Evolutionary conservation across 164 flowering plant genomes (phyloP).

Genomic region (Tetracentron sinense): DNA sequence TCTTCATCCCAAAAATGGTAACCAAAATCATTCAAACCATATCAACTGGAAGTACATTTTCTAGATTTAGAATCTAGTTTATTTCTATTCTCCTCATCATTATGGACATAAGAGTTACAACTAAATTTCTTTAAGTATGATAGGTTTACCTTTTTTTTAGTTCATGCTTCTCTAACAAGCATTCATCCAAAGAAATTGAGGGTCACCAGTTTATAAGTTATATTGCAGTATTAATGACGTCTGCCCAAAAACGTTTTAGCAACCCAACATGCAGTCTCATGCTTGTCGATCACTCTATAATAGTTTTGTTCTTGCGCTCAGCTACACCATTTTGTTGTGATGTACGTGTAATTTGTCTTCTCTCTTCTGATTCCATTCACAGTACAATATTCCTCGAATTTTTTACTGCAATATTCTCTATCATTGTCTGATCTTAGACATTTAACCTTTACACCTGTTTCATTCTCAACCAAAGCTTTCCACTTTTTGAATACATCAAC

Average conservation of each 20-base stretch:
- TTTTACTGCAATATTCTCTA: neutral
- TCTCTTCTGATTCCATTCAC: neutral
- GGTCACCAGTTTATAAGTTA: constrained; percentile 1
- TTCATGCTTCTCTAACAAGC: too few relatives aligned
- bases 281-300: constrained; percentile 2
- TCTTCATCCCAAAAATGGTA: constrained; percentile 1
- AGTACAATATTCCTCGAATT: neutral
- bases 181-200: too few relatives aligned
- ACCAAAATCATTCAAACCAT: neutral
- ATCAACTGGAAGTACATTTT: neutral
- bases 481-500: neutral
- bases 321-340: constrained; percentile 13
- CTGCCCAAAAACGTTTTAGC: neutral
- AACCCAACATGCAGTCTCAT: neutral
- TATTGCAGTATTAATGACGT: neutral
- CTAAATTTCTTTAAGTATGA: neutral
- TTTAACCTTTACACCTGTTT: neutral
- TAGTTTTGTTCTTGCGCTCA: constrained; percentile 12
- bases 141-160: neutral
- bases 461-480: constrained; percentile 3
- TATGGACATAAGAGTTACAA: constrained; percentile 4
- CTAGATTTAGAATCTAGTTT: constrained; percentile 4
- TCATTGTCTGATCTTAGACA: constrained; percentile 1
- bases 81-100: neutral
- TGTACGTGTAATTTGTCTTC: neutral